phyloP scores from a whole-genome alignment of 2,329 filamentous ascomycete species.

The Aquanectria penicillioides region DNA sequence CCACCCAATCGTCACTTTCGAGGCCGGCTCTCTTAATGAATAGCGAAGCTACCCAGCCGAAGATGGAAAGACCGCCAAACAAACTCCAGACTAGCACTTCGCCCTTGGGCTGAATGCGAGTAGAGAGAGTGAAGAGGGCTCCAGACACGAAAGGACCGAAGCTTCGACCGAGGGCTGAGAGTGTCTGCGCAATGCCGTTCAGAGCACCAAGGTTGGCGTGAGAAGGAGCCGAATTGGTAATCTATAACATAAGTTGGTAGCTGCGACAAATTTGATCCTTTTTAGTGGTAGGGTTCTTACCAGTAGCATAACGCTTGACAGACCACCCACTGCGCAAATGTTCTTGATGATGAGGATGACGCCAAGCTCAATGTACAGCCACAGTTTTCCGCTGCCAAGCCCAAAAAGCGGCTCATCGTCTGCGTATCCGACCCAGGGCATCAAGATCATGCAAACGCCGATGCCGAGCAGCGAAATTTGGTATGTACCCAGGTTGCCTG shows the following conservation, averaged over 20 bases:
- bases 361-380: slow-evolving; percentile 85
- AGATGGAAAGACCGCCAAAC: slow-evolving; percentile 83
- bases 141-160: slow-evolving; percentile 90
- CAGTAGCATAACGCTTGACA: slow-evolving; percentile 89
- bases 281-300: slow-evolving; percentile 61
- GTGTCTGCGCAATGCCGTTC: slow-evolving; percentile 92
- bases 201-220: slow-evolving; percentile 87
- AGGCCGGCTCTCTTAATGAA: slow-evolving; percentile 74
- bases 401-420: slow-evolving; percentile 66
- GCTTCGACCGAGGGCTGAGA: slow-evolving; percentile 89
- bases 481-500: slow-evolving; percentile 90
- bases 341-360: slow-evolving; percentile 87
- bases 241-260: slow-evolving; percentile 59
- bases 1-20: slow-evolving; percentile 66
- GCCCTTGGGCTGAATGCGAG: slow-evolving; percentile 78
- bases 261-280: too few species aligned
- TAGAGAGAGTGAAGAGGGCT: slow-evolving; percentile 83
- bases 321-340: slow-evolving; percentile 85
- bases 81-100: slow-evolving; percentile 87
- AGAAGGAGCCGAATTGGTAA: slow-evolving; percentile 92
- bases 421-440: slow-evolving; percentile 89
- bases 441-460: slow-evolving; percentile 82
- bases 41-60: slow-evolving; percentile 83
- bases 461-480: slow-evolving; percentile 81
- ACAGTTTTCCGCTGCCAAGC: slow-evolving; percentile 69